These are phyloP conservation scores for Cornus kousa DNA, from an alignment of 148 eudicot species.

Conservation along the genomic window DNA sequence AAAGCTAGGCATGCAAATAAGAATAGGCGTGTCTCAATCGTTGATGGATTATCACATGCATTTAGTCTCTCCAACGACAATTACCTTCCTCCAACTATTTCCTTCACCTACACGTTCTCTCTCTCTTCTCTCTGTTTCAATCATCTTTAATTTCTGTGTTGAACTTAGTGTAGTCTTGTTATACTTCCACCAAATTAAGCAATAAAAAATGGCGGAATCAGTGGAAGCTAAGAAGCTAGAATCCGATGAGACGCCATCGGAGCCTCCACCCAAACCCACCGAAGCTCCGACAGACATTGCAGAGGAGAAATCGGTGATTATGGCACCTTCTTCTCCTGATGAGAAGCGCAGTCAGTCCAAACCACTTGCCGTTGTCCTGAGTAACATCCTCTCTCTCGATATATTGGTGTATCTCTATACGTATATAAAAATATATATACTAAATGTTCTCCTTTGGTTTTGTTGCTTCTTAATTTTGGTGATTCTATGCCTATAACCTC, in stretches of 20 bases:
- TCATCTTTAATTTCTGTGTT: no score
- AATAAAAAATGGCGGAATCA: conserved; percentile 28
- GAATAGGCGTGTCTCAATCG: no score
- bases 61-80: conserved; percentile 9
- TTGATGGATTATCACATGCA: neutral
- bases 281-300: conserved; percentile 27
- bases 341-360: conserved; percentile 48
- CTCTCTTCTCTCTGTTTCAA: no score
- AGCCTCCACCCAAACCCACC: conserved; percentile 7
- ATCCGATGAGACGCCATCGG: conserved; percentile 22
- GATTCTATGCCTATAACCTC: neutral
- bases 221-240: conserved; percentile 35
- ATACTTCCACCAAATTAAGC: neutral
- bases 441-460: neutral
- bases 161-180: neutral
- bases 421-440: no score
- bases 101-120: neutral
- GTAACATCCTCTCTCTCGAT: conserved; percentile 25
- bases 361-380: conserved; percentile 45
- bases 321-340: conserved; percentile 26
- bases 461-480: neutral
- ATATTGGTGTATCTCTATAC: no score
- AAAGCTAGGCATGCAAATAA: no score
- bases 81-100: conserved; percentile 17
- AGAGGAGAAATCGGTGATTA: conserved; percentile 47